phyloP scores from a whole-genome alignment of 2,329 filamentous ascomycete species.

The Aspergillus nomiae region DNA sequence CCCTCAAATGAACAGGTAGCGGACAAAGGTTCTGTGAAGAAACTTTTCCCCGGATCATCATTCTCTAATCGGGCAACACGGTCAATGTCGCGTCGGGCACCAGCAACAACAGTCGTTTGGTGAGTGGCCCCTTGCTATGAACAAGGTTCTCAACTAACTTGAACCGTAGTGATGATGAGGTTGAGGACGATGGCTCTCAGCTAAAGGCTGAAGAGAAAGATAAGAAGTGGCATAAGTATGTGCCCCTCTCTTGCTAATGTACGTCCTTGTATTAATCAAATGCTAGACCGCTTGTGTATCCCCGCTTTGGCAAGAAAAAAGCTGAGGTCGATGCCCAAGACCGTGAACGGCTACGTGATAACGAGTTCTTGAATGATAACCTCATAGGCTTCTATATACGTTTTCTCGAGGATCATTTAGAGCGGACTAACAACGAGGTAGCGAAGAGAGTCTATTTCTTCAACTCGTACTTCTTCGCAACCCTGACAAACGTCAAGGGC shows the following conservation, averaged over 20 bases:
- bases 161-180: conserved; percentile 19
- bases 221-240: conserved; percentile 29
- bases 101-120: conserved; percentile 22
- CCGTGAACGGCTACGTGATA: conserved; percentile 74
- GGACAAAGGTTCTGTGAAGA: conserved; percentile 34
- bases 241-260: neutral
- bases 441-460: conserved; percentile 77
- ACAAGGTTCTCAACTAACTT: conserved; percentile 2
- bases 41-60: conserved; percentile 13
- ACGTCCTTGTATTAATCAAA: conserved; percentile 2
- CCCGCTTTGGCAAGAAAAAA: conserved; percentile 48
- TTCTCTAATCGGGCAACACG: conserved; percentile 31
- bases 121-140: conserved; percentile 10
- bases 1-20: conserved; percentile 11
- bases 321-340: conserved; percentile 48
- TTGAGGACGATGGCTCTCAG: conserved; percentile 15
- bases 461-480: conserved; percentile 89
- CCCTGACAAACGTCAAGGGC: conserved; percentile 64
- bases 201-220: conserved; percentile 6
- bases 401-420: conserved; percentile 65
- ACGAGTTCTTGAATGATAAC: conserved; percentile 89
- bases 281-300: conserved; percentile 46
- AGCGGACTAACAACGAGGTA: conserved; percentile 56
- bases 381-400: conserved; percentile 85
- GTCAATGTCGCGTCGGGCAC: conserved; percentile 28